A percentile compares a stretch with the other conserved stretches of the same genome.
phyloP scores from a whole-genome alignment of 1,284 basidiomycete genomes.

The Athelia sp. region DNA sequence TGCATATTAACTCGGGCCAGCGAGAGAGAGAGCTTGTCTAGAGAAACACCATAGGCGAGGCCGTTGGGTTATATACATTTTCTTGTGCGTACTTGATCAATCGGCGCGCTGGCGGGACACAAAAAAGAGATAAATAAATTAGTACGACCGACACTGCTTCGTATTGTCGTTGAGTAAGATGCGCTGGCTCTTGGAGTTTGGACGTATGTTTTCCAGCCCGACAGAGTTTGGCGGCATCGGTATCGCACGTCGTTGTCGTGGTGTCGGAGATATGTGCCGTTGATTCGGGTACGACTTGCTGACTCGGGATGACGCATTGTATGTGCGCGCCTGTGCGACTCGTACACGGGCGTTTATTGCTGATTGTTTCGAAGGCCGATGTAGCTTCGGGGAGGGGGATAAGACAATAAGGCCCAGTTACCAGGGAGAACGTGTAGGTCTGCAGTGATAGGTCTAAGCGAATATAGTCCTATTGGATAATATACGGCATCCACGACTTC shows the following conservation, averaged over 20 bases:
- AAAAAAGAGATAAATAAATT: slow-evolving; percentile 1
- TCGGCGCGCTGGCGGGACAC: not conserved
- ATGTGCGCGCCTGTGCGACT: not conserved
- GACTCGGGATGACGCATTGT: slow-evolving; percentile 7
- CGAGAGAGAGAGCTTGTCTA: not conserved
- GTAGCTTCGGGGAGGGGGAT: not conserved
- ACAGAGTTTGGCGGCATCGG: not conserved
- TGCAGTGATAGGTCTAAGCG: too few relatives aligned
- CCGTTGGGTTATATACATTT: not conserved
- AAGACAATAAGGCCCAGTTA: not conserved
- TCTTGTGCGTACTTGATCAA: not conserved
- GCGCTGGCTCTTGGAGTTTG: not conserved
- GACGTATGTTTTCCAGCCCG: not conserved
- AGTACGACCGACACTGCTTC: not conserved
- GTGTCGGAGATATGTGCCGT: slow-evolving; percentile 41
- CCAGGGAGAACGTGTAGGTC: too few relatives aligned
- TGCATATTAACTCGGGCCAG: slow-evolving; percentile 9
- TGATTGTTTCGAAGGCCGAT: not conserved
- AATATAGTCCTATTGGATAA: too few relatives aligned
- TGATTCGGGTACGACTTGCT: slow-evolving; percentile 33
- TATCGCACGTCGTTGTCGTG: slow-evolving; percentile 9
- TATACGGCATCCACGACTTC: too few relatives aligned
- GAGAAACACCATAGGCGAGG: not conserved
- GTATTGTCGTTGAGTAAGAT: slow-evolving; percentile 1
- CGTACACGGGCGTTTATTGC: not conserved